phyloP scores from a whole-genome alignment of 1,284 basidiomycete genomes.

The Sphagnurus paluster region DNA sequence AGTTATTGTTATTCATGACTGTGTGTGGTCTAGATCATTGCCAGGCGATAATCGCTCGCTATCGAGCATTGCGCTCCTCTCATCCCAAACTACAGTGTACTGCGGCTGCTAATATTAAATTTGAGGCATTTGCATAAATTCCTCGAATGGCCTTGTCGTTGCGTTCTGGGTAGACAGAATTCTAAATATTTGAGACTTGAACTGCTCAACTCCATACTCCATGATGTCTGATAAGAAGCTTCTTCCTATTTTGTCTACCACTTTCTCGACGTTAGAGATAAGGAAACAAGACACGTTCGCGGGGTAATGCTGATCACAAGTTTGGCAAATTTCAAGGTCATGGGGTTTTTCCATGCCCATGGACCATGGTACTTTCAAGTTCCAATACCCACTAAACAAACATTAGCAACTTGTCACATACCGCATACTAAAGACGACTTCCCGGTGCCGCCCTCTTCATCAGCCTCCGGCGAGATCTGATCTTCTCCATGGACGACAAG shows the following conservation, averaged over 20 bases:
- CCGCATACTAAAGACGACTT: not conserved
- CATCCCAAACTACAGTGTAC: not conserved
- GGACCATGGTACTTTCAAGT: constrained; percentile 4
- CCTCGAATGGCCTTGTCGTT: not conserved
- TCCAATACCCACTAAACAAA: constrained; percentile 1
- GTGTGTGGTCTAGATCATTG: not conserved
- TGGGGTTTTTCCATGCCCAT: too few relatives aligned
- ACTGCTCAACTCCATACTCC: constrained; percentile 7
- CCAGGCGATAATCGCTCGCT: not conserved
- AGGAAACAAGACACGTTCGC: constrained; percentile 1
- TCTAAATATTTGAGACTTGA: constrained; percentile 7
- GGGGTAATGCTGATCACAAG: not conserved
- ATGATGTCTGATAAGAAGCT: constrained; percentile 15
- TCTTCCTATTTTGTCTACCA: constrained; percentile 5
- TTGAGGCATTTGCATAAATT: not conserved
- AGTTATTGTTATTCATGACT: not conserved
- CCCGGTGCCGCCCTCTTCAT: constrained; percentile 11
- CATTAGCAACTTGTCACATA: constrained; percentile 3
- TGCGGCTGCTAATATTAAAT: constrained; percentile 4
- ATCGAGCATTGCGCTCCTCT: not conserved
- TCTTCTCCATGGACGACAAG: constrained; percentile 4
- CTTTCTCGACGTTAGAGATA: constrained; percentile 1
- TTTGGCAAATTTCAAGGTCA: too few relatives aligned
- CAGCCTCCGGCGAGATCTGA: constrained; percentile 6
- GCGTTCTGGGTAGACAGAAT: not conserved